Evolutionary conservation across 257 asterid genomes (phyloP).

Genomic region (Nicotiana paniculata): DNA sequence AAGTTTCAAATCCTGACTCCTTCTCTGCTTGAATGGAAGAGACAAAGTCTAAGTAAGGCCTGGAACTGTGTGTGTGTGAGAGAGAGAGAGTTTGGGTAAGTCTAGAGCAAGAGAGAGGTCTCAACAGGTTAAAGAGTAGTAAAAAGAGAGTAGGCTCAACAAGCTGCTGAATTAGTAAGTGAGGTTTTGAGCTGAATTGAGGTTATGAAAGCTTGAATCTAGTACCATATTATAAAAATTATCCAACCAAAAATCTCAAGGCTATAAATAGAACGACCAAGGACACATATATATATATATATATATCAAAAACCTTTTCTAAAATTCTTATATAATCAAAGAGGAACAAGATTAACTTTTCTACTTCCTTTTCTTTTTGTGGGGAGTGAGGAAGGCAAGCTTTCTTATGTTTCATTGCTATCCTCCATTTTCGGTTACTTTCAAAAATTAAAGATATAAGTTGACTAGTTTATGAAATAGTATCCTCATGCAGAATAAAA

Average conservation of each 20-base stretch:
- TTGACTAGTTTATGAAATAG: background rate
- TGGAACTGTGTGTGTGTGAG: background rate
- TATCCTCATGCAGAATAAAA: background rate
- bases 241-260: background rate
- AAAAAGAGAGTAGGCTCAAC: background rate
- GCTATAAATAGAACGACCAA: background rate
- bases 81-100: too few species aligned
- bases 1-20: too few species aligned
- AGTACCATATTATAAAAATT: background rate
- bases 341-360: background rate
- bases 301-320: background rate
- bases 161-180: background rate
- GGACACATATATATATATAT: too few species aligned
- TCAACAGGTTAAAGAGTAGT: too few species aligned
- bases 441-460: background rate
- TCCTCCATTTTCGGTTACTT: background rate
- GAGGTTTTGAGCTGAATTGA: too few species aligned
- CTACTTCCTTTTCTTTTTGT: background rate
- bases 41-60: background rate
- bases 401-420: background rate
- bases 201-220: background rate
- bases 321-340: too few species aligned
- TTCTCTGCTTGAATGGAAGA: background rate
- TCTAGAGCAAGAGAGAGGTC: too few species aligned
- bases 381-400: background rate